Percentiles rank a stretch among this genome's conserved stretches.
These are phyloP conservation scores for Candida chauliodis DNA, from an alignment of 805 yeast species.

Conservation along the genomic window DNA sequence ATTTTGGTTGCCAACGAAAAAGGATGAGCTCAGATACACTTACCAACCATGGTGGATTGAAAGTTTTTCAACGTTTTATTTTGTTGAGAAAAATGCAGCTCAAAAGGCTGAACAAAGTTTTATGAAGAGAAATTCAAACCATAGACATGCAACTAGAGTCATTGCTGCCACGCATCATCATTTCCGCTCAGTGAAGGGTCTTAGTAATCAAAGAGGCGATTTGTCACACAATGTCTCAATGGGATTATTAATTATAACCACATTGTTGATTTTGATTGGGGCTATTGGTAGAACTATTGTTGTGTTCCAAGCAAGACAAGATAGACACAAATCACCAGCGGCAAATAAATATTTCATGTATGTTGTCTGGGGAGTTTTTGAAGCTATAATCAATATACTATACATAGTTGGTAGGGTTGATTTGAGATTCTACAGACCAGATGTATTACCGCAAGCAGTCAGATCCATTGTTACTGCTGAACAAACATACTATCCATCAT, in stretches of 20 bases:
- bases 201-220: slow-evolving; percentile 37
- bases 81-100: slow-evolving; percentile 52
- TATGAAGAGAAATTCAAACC: slow-evolving; percentile 46
- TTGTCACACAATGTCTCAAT: slow-evolving; percentile 54
- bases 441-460: slow-evolving; percentile 41
- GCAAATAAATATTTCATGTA: slow-evolving; percentile 58
- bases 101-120: slow-evolving; percentile 46
- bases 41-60: slow-evolving; percentile 82
- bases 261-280: slow-evolving; percentile 48
- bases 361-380: slow-evolving; percentile 66
- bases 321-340: slow-evolving; percentile 17
- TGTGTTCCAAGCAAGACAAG: slow-evolving; percentile 19
- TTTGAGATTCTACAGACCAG: slow-evolving; percentile 78
- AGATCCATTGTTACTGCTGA: slow-evolving; percentile 41
- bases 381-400: slow-evolving; percentile 51
- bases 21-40: slow-evolving; percentile 48
- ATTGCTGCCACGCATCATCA: slow-evolving; percentile 55
- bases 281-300: slow-evolving; percentile 43
- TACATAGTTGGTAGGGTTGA: slow-evolving; percentile 69
- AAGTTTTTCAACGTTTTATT: slow-evolving; percentile 56
- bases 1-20: slow-evolving; percentile 51
- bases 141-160: slow-evolving; percentile 52
- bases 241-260: slow-evolving; percentile 43
- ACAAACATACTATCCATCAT: slow-evolving; percentile 30
- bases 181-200: slow-evolving; percentile 35